These are phyloP conservation scores for Penicillium concentricum DNA, from an alignment of 2,329 filamentous ascomycete species.

Conservation along the genomic window DNA sequence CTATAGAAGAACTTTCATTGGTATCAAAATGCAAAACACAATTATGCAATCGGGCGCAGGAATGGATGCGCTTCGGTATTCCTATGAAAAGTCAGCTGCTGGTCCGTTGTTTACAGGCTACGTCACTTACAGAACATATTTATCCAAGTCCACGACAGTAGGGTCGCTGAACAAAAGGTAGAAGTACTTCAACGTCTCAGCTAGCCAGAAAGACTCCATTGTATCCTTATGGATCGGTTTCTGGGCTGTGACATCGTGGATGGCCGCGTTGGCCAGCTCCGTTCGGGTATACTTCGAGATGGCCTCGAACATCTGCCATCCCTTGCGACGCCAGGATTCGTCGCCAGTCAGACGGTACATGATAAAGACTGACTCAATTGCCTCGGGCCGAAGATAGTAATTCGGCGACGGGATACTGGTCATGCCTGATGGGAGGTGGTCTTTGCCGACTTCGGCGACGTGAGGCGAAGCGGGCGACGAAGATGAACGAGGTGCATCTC, in stretches of 20 bases:
- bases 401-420: conserved; percentile 38
- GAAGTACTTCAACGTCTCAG: conserved; percentile 50
- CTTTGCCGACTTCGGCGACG: conserved; percentile 40
- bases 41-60: conserved; percentile 32
- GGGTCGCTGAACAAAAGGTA: conserved; percentile 49
- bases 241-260: conserved; percentile 63
- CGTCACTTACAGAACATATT: conserved; percentile 46
- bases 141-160: conserved; percentile 44
- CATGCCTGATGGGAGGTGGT: conserved; percentile 46
- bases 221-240: conserved; percentile 52
- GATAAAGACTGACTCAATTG: conserved; percentile 77
- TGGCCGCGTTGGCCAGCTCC: conserved; percentile 61
- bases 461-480: conserved; percentile 30
- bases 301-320: conserved; percentile 71
- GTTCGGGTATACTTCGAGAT: conserved; percentile 63
- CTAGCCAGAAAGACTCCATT: conserved; percentile 75
- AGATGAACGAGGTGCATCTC: conserved; percentile 15
- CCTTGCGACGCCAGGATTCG: conserved; percentile 62
- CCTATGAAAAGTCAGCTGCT: conserved; percentile 20
- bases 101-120: conserved; percentile 1
- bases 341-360: conserved; percentile 74
- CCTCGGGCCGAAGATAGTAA: conserved; percentile 61
- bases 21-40: conserved; percentile 23
- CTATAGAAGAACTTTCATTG: conserved; percentile 18
- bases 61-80: conserved; percentile 45